phyloP scores from a whole-genome alignment of 2,329 filamentous ascomycete species.

The Sarocladium strictum region DNA sequence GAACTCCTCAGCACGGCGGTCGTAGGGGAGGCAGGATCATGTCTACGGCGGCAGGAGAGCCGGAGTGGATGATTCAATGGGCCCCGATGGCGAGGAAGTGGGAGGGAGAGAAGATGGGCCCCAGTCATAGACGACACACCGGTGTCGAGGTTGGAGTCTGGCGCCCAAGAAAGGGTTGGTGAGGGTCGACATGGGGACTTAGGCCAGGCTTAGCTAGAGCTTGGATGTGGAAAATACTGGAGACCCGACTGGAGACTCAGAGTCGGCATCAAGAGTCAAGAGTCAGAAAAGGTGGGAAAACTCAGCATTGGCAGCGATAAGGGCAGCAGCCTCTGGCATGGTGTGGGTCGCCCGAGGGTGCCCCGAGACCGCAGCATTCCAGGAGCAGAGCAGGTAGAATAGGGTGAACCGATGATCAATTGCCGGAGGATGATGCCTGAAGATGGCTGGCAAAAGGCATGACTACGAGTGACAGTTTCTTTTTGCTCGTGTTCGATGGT shows the following conservation, averaged over 20 bases:
- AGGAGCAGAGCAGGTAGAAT: not conserved
- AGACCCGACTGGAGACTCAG: not conserved
- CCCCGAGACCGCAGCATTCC: slow-evolving; percentile 9
- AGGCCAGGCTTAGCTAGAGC: not conserved
- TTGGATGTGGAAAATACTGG: slow-evolving; percentile 5
- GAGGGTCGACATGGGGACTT: not conserved
- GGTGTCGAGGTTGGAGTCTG: not conserved
- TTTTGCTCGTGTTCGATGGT: no score
- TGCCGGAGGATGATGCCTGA: not conserved
- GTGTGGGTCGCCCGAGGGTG: slow-evolving; percentile 5
- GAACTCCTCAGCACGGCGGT: not conserved
- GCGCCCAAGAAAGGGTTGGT: not conserved
- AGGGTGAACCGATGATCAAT: not conserved
- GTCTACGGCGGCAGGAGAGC: not conserved
- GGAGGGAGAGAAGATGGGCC: not conserved
- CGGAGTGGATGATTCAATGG: slow-evolving; percentile 3
- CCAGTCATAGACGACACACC: not conserved
- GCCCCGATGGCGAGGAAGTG: not conserved
- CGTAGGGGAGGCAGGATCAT: not conserved
- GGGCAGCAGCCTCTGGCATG: not conserved
- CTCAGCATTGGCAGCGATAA: slow-evolving; percentile 7
- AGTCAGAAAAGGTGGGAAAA: slow-evolving; percentile 10
- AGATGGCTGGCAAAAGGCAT: not conserved
- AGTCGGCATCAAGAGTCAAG: not conserved
- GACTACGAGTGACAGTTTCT: not conserved